phyloP scores from a whole-genome alignment of 306 rosid species.

The Heteromeles arbutifolia region DNA sequence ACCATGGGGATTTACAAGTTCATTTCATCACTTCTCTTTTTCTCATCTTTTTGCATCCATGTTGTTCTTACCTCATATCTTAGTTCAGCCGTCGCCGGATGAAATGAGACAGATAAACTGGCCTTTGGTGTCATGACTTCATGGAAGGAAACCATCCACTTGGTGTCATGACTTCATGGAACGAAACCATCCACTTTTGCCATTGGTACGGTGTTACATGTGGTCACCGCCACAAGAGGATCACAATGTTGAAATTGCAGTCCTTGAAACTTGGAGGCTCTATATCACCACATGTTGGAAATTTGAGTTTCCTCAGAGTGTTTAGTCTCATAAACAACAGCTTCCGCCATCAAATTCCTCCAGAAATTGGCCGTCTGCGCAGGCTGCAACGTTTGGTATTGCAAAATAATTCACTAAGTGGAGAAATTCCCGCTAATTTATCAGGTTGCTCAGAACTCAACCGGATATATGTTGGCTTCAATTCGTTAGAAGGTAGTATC shows the following conservation, averaged over 20 bases:
- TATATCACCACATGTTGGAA: background rate
- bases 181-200: background rate
- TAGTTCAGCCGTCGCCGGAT: background rate
- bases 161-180: background rate
- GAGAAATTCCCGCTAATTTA: background rate
- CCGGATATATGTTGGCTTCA: fast-evolving
- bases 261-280: background rate
- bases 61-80: background rate
- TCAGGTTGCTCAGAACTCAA: background rate
- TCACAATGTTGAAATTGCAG: background rate
- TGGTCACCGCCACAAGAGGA: background rate
- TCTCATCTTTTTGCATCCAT: background rate
- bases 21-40: background rate
- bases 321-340: background rate
- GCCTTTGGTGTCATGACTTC: background rate
- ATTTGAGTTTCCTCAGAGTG: background rate
- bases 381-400: background rate
- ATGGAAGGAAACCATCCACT: background rate
- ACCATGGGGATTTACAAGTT: background rate
- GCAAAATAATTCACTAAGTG: background rate
- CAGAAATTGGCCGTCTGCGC: background rate
- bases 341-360: background rate
- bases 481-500: background rate
- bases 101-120: background rate
- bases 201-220: background rate